Evolutionary conservation across 2,329 filamentous ascomycete species (phyloP), one percentile per base, ranked within the genome.

Genomic region (Fusarium secorum): DNA sequence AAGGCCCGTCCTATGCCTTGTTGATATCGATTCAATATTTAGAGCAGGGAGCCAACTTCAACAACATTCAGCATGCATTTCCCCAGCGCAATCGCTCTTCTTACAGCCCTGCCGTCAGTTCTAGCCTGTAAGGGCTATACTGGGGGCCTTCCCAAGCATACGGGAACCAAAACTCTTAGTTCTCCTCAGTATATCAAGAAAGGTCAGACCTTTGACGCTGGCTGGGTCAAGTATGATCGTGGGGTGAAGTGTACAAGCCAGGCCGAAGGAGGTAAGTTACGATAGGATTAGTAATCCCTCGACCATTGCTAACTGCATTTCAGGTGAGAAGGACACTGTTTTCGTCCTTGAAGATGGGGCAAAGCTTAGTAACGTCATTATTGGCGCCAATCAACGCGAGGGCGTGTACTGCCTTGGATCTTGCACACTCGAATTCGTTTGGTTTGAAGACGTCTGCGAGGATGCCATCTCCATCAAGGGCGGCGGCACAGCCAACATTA

Each of bases 361-460:
- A 5, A 84, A 79, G 4, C 77, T 85, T 46, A 78, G 76, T 51
- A 85, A 85, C 64, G 83, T 82, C 26, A 82, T 85, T 60, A 85
- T 85, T 22, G 83, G 83, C 35, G 75, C 78, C 30, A 77, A 84
- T 72, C 83, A 85, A 61, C 76, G 75, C n/a, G 83, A 85, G 72
- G 83, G 83, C 32, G 78, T 85, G 8, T 83, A 85, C 77, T 85
- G 83, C 74, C 69, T 79, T 38, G 84, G 84, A 5, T 51, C 77
- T 3, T 85, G 83, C 72, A 84, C 74, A 5, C 72, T 85, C 13
- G 77, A 82, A 68, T 83, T 81, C n/a, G 85, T 85, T 44, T 86
- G 84, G 84, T 86, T 84, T 64, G 80, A 82, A 57, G 81, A 84
- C 32, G 83, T 85, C 51, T 85, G 83, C 64, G 83, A 85, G 60